Evolutionary conservation across 2,329 filamentous ascomycete species (phyloP), one percentile per base, ranked within the genome.

Genomic region (Neonectria coccinea): DNA sequence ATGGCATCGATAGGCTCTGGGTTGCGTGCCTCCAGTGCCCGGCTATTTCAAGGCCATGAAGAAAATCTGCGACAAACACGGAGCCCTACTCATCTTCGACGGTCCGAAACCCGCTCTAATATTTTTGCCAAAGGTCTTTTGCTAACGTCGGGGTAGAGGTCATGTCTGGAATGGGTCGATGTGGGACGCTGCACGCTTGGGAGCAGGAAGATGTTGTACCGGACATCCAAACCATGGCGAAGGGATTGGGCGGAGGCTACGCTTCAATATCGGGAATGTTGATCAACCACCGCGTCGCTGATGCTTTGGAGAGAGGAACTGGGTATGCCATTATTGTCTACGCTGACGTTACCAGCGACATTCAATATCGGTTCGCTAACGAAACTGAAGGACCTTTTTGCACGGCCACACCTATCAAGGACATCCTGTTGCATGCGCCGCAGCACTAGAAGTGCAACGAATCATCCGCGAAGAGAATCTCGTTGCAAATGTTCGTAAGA

Each of bases 101-200:
- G 84, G 47, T 50, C 20, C n/a, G 47, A 10, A 33, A 4, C n/a
- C 10, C 8, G 3, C 10, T 12, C 14, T 18, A 5, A 2, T 27
- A 7, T 18, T 11, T 2, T 31, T 3, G 5, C 3, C n/a, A 16
- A 29, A 8, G 9, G 9, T 27, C n/a, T 5, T 18, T 33, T 33
- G 18, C n/a, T 20, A 7, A 50, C 27, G 9, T 20, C 6, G 2
- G 3, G 8, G 10, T 20, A 50, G 47, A 88, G 74, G 84, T 93
- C 64, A 93, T 93, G 90, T 90, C 85, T 54, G 89, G 89, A 10
- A 86, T 87, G 77, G 89, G 89, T 3, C 83, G 89, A 3, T 85
- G 83, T 0, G 89, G 88, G 0, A 86, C 81, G 6, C 77, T 91
- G 69, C 85, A 92, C 76, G 86, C 88, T 0, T 91, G 86, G 84